A percentile compares a stretch with the other conserved stretches of the same genome.
Evolutionary conservation across 192 early-diverging fungal genomes (phyloP).

Genomic region (Backusella tarrabulga): DNA sequence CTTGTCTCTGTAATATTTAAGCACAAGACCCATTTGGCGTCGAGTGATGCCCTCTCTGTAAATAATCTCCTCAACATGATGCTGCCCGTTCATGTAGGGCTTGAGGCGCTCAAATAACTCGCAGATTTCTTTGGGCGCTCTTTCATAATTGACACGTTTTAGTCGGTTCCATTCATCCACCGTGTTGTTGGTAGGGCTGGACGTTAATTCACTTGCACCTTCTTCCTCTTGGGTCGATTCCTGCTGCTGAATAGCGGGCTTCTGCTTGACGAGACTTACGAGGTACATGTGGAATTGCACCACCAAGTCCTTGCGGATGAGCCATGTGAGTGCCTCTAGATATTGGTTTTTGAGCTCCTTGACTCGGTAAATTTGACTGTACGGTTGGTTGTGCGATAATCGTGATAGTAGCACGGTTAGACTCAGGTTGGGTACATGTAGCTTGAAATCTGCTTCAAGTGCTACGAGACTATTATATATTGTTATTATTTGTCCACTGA

Average conservation of each 20-base stretch:
- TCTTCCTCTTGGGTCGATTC: not conserved
- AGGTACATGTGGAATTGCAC: constrained; percentile 84
- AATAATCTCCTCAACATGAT: constrained; percentile 79
- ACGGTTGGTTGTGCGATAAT: constrained; percentile 57
- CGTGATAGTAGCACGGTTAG: constrained; percentile 55
- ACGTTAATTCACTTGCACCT: not conserved
- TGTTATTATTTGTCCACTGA: not conserved
- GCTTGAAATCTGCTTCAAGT: constrained; percentile 55
- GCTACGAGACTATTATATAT: constrained; percentile 12
- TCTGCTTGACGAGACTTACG: constrained; percentile 52
- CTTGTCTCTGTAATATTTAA: constrained; percentile 34
- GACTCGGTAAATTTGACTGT: constrained; percentile 49
- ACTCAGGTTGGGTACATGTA: constrained; percentile 55
- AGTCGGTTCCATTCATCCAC: constrained; percentile 28
- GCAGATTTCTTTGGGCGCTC: constrained; percentile 53
- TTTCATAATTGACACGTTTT: constrained; percentile 48
- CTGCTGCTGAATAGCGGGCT: constrained; percentile 4
- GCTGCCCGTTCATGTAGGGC: constrained; percentile 75
- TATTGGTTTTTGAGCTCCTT: constrained; percentile 68
- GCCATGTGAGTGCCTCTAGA: constrained; percentile 78
- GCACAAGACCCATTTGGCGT: constrained; percentile 29
- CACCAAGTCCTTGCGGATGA: constrained; percentile 75
- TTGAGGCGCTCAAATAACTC: constrained; percentile 61
- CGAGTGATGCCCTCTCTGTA: constrained; percentile 57
- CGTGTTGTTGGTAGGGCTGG: constrained; percentile 30